phyloP scores from a whole-genome alignment of 2,329 filamentous ascomycete species.

The Exophiala sideris region DNA sequence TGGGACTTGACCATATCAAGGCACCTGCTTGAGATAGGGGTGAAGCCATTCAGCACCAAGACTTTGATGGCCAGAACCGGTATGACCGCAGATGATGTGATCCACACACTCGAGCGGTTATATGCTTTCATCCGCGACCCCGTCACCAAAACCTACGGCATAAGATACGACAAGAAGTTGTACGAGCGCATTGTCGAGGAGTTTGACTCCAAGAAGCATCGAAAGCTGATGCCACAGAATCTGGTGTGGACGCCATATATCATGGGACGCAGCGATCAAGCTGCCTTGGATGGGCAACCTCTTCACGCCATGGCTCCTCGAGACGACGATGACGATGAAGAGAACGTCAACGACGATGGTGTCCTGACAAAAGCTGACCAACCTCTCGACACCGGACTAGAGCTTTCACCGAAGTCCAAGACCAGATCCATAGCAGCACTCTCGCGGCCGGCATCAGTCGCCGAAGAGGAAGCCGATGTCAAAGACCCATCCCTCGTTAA shows the following conservation, averaged over 20 bases:
- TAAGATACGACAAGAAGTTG: conserved; percentile 80
- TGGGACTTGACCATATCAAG: conserved; percentile 88
- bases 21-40: conserved; percentile 63
- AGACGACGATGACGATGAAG: conserved; percentile 58
- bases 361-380: conserved; percentile 16
- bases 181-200: conserved; percentile 84
- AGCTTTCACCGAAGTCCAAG: conserved; percentile 16
- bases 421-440: conserved; percentile 5
- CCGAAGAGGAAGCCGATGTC: conserved; percentile 5
- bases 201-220: conserved; percentile 85
- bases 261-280: conserved; percentile 82
- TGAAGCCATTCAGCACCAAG: conserved; percentile 56
- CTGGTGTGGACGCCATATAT: conserved; percentile 96
- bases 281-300: conserved; percentile 78
- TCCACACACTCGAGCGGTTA: conserved; percentile 86
- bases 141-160: conserved; percentile 80
- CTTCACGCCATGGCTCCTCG: conserved; percentile 84
- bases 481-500: conserved; percentile 18
- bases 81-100: conserved; percentile 93
- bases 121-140: conserved; percentile 88
- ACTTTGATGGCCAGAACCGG: conserved; percentile 66
- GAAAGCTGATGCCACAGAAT: conserved; percentile 73
- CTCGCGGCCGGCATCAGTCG: conserved; percentile 6
- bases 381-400: conserved; percentile 32
- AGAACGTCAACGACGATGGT: conserved; percentile 27